phyloP scores from a whole-genome alignment of 257 asterid species.

The Haberlea rhodopensis region DNA sequence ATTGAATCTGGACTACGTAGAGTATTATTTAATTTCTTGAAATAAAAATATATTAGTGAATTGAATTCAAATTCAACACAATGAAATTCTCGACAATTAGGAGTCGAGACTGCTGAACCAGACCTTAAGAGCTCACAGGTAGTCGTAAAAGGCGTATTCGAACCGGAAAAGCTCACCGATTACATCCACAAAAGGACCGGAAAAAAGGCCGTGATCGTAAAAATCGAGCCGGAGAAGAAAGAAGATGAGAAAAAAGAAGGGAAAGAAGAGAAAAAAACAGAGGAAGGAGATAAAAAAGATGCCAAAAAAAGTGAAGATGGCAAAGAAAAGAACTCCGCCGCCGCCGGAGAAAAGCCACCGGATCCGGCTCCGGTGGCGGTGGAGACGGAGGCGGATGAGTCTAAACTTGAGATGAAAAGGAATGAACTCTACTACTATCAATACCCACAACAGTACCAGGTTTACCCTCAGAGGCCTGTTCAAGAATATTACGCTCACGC shows the following conservation, averaged over 20 bases:
- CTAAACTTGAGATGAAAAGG: constrained; percentile 44
- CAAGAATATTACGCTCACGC: constrained; percentile 46
- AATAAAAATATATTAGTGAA: background rate
- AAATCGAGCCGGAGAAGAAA: constrained; percentile 65
- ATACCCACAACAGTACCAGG: constrained; percentile 37
- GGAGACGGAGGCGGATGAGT: constrained; percentile 32
- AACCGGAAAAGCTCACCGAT: constrained; percentile 52
- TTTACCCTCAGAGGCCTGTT: constrained; percentile 40
- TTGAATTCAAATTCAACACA: background rate
- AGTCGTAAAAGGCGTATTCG: constrained; percentile 63
- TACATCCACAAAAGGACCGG: constrained; percentile 66
- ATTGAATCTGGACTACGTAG: background rate
- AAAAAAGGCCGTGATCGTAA: constrained; percentile 56
- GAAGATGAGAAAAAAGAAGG: constrained; percentile 37
- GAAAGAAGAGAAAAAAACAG: constrained; percentile 32
- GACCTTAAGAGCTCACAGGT: constrained; percentile 82
- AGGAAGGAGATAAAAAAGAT: constrained; percentile 29
- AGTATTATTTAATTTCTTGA: background rate
- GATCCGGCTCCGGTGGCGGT: constrained; percentile 21
- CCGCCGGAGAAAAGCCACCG: constrained; percentile 21
- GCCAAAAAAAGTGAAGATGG: constrained; percentile 35
- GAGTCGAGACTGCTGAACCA: constrained; percentile 77
- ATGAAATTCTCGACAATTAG: constrained; percentile 28
- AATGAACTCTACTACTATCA: constrained; percentile 39
- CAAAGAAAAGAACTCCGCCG: background rate